Evolutionary conservation across 1,284 basidiomycete genomes (phyloP).

Genomic region (Earliella scabrosa): DNA sequence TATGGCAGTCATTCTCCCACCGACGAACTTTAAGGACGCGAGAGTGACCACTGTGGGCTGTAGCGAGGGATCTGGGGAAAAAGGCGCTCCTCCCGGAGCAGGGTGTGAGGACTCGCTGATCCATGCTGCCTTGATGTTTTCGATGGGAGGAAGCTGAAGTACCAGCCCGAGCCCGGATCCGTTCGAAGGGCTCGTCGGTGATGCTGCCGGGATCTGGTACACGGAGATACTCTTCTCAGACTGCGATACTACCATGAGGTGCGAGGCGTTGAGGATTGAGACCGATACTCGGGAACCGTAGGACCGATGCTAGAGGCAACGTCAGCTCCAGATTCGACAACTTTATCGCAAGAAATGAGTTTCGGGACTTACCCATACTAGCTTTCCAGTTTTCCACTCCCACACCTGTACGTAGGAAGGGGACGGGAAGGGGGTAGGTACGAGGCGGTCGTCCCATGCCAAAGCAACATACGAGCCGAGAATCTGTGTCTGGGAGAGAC

Average conservation of each 20-base stretch:
- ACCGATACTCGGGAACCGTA: background rate
- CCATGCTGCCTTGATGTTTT: background rate
- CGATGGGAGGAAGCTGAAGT: background rate
- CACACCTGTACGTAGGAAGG: background rate
- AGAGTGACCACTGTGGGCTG: background rate
- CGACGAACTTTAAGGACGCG: background rate
- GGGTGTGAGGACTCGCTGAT: background rate
- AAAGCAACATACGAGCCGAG: background rate
- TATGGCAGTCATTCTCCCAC: background rate
- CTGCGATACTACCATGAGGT: background rate
- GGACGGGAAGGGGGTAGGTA: background rate
- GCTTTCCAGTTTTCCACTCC: background rate
- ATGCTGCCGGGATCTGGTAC: background rate
- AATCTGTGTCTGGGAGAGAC: background rate
- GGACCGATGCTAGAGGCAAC: background rate
- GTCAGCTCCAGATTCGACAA: background rate
- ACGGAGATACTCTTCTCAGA: background rate
- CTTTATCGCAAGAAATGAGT: background rate
- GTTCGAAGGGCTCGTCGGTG: background rate
- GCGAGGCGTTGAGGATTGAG: background rate
- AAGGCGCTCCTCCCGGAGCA: background rate
- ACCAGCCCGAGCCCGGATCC: background rate
- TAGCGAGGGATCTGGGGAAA: background rate
- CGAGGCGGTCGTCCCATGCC: background rate
- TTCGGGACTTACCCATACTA: background rate